Evolutionary conservation across 495 filamentous ascomycete species (phyloP).

Genomic region (Hypoxylon cercidicola): DNA sequence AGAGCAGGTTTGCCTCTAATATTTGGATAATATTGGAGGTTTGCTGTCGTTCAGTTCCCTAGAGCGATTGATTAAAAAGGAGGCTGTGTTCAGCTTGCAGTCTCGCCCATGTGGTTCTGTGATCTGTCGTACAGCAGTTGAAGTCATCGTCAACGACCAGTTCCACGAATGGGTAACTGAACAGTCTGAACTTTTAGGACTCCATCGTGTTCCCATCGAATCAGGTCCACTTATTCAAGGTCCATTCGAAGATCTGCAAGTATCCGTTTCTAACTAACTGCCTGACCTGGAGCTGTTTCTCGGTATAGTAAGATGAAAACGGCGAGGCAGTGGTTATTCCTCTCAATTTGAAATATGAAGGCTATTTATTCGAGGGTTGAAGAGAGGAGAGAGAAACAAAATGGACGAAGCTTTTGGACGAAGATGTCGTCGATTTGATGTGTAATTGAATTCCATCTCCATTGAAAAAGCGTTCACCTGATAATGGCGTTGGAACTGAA

Average conservation of each 20-base stretch:
- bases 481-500: no score
- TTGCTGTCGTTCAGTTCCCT: background rate
- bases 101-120: conserved; percentile 8
- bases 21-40: background rate
- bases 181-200: background rate
- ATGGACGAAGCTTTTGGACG: no score
- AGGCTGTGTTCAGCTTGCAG: background rate
- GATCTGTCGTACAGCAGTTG: conserved; percentile 20
- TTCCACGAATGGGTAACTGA: conserved; percentile 19
- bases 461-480: no score
- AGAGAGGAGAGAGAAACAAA: no score
- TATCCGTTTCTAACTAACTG: conserved; percentile 17
- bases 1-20: background rate
- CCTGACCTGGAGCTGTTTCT: background rate
- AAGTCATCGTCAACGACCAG: conserved; percentile 36
- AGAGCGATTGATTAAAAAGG: background rate
- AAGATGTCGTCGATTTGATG: no score
- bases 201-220: conserved; percentile 24
- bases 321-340: background rate
- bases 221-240: conserved; percentile 21
- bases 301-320: background rate
- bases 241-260: conserved; percentile 24
- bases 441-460: no score
- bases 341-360: no score
- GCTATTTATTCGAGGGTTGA: no score